These are phyloP conservation scores for Xylariales sp. DNA, from an alignment of 2,329 filamentous ascomycete species.

Conservation along the genomic window DNA sequence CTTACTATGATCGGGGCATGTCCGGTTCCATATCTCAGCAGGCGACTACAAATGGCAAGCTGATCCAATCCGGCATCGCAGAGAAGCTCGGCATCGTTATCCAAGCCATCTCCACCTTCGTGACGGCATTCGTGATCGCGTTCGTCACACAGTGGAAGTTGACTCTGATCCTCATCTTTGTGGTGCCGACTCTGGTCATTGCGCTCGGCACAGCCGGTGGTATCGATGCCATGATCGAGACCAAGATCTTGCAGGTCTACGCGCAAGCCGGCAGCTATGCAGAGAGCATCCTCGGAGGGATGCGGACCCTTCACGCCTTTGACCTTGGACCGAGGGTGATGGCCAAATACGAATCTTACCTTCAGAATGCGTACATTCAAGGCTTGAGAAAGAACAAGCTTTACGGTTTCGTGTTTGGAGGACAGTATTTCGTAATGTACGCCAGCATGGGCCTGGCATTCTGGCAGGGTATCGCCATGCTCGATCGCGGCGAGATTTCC, in stretches of 20 bases:
- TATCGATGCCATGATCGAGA: slow-evolving; percentile 18
- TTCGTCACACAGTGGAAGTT: slow-evolving; percentile 39
- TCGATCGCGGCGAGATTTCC: slow-evolving; percentile 29
- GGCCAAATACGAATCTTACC: slow-evolving; percentile 31
- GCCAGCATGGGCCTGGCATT: slow-evolving; percentile 38
- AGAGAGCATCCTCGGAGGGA: slow-evolving; percentile 31
- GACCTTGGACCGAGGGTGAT: slow-evolving; percentile 33
- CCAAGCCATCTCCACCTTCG: slow-evolving; percentile 32
- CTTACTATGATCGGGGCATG: slow-evolving; percentile 29
- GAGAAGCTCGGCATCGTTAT: slow-evolving; percentile 35
- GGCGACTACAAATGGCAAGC: slow-evolving; percentile 39
- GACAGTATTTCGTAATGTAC: slow-evolving; percentile 36
- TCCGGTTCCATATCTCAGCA: slow-evolving; percentile 28
- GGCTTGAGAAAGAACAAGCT: slow-evolving; percentile 34
- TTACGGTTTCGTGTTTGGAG: slow-evolving; percentile 32
- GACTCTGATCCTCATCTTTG: slow-evolving; percentile 28
- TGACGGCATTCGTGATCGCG: slow-evolving; percentile 33
- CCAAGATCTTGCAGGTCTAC: slow-evolving; percentile 26
- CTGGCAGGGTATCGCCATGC: slow-evolving; percentile 38
- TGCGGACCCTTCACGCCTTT: slow-evolving; percentile 38
- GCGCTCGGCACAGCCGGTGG: slow-evolving; percentile 2
- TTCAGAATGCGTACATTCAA: slow-evolving; percentile 28
- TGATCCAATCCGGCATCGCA: slow-evolving; percentile 34
- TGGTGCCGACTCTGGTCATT: slow-evolving; percentile 7
- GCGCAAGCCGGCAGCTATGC: slow-evolving; percentile 29